phyloP scores from a whole-genome alignment of 1,284 basidiomycete genomes.

The Rugosomyces carneus region DNA sequence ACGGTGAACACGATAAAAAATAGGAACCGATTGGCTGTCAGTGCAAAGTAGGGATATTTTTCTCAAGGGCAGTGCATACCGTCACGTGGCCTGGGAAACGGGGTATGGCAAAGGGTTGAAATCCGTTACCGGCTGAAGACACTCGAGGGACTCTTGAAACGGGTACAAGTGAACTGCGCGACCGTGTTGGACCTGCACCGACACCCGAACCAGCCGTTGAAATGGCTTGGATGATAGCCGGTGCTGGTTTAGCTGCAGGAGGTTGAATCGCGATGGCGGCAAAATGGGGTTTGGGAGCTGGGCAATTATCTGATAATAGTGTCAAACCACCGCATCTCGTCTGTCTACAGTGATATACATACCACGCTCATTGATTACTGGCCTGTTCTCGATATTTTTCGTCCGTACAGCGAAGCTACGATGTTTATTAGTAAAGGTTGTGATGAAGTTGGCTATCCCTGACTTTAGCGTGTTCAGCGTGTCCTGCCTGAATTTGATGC shows the following conservation, averaged over 20 bases:
- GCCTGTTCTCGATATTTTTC: conserved; percentile 76
- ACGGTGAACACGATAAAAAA: conserved; percentile 2
- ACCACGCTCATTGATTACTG: conserved; percentile 70
- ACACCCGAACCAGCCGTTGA: conserved; percentile 25
- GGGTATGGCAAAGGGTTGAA: conserved; percentile 30
- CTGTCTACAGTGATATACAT: conserved; percentile 20
- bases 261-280: conserved; percentile 45
- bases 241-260: conserved; percentile 39
- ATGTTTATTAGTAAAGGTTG: conserved; percentile 2
- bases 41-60: conserved; percentile 1
- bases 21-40: conserved; percentile 6
- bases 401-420: conserved; percentile 71
- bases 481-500: conserved; percentile 72
- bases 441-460: conserved; percentile 18
- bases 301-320: conserved; percentile 42
- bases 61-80: conserved; percentile 6
- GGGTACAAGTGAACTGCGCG: conserved; percentile 32
- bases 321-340: conserved; percentile 6
- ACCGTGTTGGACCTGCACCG: conserved; percentile 19
- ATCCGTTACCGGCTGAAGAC: conserved; percentile 24
- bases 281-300: conserved; percentile 51
- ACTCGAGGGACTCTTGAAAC: conserved; percentile 28
- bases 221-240: conserved; percentile 32
- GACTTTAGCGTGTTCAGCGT: conserved; percentile 82
- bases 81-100: not conserved